phyloP scores from a whole-genome alignment of 306 rosid genomes.

The Ormosia emarginata region DNA sequence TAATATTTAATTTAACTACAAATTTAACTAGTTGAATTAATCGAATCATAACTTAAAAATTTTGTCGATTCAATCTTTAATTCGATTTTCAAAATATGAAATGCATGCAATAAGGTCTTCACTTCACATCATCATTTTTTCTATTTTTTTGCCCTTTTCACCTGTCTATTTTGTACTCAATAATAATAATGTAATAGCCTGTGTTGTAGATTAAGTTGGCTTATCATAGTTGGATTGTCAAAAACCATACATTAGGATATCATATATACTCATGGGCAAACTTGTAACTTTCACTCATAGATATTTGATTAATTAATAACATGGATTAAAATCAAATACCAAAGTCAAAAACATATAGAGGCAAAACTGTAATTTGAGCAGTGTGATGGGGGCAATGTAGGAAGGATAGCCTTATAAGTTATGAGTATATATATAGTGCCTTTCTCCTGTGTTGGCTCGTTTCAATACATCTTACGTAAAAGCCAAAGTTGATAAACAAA shows the following conservation, averaged over 20 bases:
- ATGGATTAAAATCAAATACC: neutral
- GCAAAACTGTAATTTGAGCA: neutral
- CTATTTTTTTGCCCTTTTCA: neutral
- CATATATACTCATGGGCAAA: neutral
- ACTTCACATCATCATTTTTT: neutral
- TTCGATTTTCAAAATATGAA: too few species aligned
- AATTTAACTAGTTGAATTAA: too few species aligned
- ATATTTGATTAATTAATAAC: neutral
- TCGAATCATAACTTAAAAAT: too few species aligned
- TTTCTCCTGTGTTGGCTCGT: neutral
- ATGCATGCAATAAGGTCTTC: neutral
- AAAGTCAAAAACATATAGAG: constrained; percentile 15
- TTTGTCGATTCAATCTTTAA: too few species aligned
- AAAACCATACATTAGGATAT: neutral
- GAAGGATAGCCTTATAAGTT: neutral
- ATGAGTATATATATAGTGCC: neutral
- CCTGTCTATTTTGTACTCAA: too few species aligned
- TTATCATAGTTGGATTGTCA: neutral
- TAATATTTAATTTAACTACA: too few species aligned
- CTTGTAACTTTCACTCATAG: neutral
- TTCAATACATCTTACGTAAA: constrained; percentile 1
- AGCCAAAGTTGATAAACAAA: constrained; percentile 11
- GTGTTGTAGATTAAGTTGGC: neutral
- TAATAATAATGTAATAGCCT: neutral
- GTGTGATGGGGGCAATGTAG: neutral